Conservation (phyloP, 495 filamentous ascomycete species). For the Ramalina peruviana region DNA sequence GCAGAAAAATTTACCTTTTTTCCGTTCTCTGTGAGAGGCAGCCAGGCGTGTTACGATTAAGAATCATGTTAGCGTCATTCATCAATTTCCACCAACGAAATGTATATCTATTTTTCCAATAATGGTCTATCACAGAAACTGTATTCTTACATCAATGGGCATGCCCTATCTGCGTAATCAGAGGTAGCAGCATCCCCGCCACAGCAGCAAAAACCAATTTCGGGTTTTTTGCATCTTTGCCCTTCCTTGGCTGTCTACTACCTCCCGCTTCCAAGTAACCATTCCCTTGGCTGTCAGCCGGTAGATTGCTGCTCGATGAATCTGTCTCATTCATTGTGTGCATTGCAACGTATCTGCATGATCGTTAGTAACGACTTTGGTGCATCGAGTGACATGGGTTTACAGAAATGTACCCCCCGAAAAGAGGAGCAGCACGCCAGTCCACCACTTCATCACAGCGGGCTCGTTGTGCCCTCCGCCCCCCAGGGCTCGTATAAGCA, state of each 20-base stretch:
- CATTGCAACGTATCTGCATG: conserved; percentile 83
- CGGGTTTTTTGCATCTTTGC: conserved; percentile 37
- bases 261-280: conserved; percentile 50
- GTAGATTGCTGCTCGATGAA: conserved; percentile 25
- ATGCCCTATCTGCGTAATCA: conserved; percentile 84
- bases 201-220: conserved; percentile 61
- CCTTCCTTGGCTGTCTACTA: conserved; percentile 26
- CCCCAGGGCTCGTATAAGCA: conserved; percentile 59
- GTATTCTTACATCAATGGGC: conserved; percentile 41
- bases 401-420: conserved; percentile 92
- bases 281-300: conserved; percentile 40
- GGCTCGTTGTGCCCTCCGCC: conserved; percentile 27
- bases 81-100: too few species aligned
- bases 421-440: conserved; percentile 81
- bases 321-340: conserved; percentile 89
- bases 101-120: too few species aligned
- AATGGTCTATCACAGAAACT: too few species aligned
- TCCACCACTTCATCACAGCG: conserved; percentile 60
- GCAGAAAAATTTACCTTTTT: too few species aligned
- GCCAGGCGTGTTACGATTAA: too few species aligned
- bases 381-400: conserved; percentile 22
- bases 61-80: too few species aligned
- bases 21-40: too few species aligned
- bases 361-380: neutral
- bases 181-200: conserved; percentile 77